Percentiles rank a stretch among this genome's conserved stretches.
Evolutionary conservation across 768 basidiomycete species (phyloP).

Genomic region (Agaricus subrufescens): DNA sequence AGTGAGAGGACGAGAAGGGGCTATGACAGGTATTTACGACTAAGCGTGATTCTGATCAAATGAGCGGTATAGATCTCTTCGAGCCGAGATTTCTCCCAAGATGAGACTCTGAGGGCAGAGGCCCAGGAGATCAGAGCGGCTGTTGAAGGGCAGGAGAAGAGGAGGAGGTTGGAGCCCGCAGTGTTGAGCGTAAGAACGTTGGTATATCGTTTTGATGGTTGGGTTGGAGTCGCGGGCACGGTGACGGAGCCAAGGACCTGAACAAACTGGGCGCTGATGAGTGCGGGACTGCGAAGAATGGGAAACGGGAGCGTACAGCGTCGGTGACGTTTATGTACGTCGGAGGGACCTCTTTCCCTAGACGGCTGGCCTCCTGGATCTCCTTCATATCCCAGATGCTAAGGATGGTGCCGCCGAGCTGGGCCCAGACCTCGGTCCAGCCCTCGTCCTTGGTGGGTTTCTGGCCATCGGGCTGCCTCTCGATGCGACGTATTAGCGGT

Average conservation of each 20-base stretch:
- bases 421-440: slow-evolving; percentile 86
- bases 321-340: slow-evolving; percentile 86
- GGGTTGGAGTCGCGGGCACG: slow-evolving; percentile 44
- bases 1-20: slow-evolving; percentile 2
- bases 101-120: slow-evolving; percentile 80
- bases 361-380: slow-evolving; percentile 77
- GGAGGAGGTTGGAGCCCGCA: slow-evolving; percentile 83
- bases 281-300: slow-evolving; percentile 10
- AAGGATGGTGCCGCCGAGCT: slow-evolving; percentile 83
- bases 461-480: slow-evolving; percentile 74
- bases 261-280: slow-evolving; percentile 50
- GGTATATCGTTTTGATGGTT: slow-evolving; percentile 53
- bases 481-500: slow-evolving; percentile 70
- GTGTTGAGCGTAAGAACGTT: slow-evolving; percentile 92
- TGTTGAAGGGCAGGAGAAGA: slow-evolving; percentile 82
- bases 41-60: slow-evolving; percentile 74
- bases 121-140: slow-evolving; percentile 82
- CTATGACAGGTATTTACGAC: slow-evolving; percentile 21
- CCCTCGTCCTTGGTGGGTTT: slow-evolving; percentile 67
- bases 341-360: slow-evolving; percentile 81
- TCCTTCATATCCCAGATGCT: slow-evolving; percentile 91
- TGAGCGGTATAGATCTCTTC: slow-evolving; percentile 99
- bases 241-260: slow-evolving; percentile 75
- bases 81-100: slow-evolving; percentile 93
- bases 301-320: slow-evolving; percentile 48